These are phyloP conservation scores for Plasmodium reichenowi DNA, from an alignment of 169 alveolate genomes.

Conservation along the genomic window DNA sequence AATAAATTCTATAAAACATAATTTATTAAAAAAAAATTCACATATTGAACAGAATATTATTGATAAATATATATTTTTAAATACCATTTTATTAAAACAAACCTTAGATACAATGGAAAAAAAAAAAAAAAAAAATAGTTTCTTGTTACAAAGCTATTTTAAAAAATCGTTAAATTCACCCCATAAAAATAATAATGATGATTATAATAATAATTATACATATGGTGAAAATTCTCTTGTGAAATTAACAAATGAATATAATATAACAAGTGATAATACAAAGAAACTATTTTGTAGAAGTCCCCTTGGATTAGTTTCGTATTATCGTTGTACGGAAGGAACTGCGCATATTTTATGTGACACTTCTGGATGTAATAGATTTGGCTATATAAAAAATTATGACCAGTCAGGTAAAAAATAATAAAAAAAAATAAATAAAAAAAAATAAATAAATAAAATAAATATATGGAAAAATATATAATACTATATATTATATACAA, in stretches of 20 bases:
- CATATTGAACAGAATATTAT: background rate
- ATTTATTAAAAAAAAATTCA: no score
- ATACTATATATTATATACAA: no score
- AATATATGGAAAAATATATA: background rate
- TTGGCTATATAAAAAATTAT: slow-evolving; percentile 28
- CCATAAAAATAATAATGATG: background rate
- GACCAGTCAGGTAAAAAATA: background rate
- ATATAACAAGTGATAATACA: background rate
- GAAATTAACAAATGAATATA: no score
- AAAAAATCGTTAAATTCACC: slow-evolving; percentile 7
- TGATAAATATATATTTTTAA: background rate
- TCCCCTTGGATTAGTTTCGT: slow-evolving; percentile 57
- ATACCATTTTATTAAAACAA: background rate
- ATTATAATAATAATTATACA: background rate
- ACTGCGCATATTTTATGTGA: slow-evolving; percentile 9
- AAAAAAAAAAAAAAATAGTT: slow-evolving; percentile 31
- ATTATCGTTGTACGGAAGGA: slow-evolving; percentile 68
- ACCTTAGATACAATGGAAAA: slow-evolving; percentile 28
- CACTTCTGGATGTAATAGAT: slow-evolving; percentile 47
- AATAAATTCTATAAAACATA: no score
- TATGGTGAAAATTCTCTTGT: background rate
- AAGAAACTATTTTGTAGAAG: slow-evolving; percentile 9
- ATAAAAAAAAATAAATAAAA: background rate
- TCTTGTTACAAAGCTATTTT: slow-evolving; percentile 30
- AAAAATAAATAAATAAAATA: background rate